phyloP scores from a whole-genome alignment of 176 grass and related monocot genomes.

The Cymbopogon citratus region DNA sequence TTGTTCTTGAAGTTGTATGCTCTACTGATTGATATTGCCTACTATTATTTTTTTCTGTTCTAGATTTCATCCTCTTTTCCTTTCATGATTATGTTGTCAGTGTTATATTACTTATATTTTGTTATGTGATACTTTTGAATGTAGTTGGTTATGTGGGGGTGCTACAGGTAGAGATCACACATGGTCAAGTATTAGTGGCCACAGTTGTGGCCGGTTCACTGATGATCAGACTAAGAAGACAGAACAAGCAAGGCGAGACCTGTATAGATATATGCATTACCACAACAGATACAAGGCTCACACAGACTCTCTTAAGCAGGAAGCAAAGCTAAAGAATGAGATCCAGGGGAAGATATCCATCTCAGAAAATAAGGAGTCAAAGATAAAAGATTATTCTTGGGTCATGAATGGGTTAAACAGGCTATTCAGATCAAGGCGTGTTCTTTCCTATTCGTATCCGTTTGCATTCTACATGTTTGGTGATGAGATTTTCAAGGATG shows the following conservation, averaged over 20 bases:
- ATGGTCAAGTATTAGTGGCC: conserved; percentile 80
- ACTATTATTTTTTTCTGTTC: background rate
- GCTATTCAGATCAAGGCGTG: conserved; percentile 89
- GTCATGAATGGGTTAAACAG: conserved; percentile 82
- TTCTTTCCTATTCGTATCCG: conserved; percentile 87
- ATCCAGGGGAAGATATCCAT: conserved; percentile 84
- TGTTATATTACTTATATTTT: conserved; percentile 12
- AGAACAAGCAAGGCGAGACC: conserved; percentile 56
- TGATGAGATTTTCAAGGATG: conserved; percentile 76
- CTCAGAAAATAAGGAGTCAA: conserved; percentile 91
- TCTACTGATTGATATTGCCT: background rate
- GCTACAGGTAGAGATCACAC: conserved; percentile 88
- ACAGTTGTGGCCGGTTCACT: conserved; percentile 88
- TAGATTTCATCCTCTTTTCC: background rate
- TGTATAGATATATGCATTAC: conserved; percentile 75
- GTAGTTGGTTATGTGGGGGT: conserved; percentile 94
- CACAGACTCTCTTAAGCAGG: conserved; percentile 68
- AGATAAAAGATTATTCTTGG: conserved; percentile 96
- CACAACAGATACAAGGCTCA: conserved; percentile 76
- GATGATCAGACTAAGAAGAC: conserved; percentile 61
- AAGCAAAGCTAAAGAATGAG: conserved; percentile 53
- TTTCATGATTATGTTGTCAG: background rate
- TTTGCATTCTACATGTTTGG: conserved; percentile 81
- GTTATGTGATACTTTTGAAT: conserved; percentile 32
- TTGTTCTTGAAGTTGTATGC: background rate